Conservation (phyloP, 176 grass and related monocot species). For the Sorghum bicolor region DNA sequence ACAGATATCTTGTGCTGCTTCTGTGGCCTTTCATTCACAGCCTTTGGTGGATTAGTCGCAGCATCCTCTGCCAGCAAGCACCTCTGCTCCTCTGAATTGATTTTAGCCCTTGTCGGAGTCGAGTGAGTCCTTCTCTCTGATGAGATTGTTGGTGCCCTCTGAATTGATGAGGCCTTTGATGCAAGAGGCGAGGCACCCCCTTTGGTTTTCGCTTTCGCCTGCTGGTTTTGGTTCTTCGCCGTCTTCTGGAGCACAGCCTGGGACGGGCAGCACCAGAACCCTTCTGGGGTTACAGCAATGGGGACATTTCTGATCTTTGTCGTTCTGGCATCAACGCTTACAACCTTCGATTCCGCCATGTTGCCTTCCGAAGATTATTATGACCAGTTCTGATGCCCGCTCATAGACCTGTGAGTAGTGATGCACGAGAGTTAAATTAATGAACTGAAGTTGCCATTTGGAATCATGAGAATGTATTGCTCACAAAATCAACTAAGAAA, state of each 20-base stretch:
- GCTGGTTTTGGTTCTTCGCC: conserved; percentile 60
- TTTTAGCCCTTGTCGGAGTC: conserved; percentile 47
- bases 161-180: conserved; percentile 66
- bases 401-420: conserved; percentile 39
- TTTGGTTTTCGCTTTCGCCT: conserved; percentile 46
- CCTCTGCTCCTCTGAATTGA: conserved; percentile 42
- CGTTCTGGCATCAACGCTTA: conserved; percentile 36
- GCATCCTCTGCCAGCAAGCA: conserved; percentile 2
- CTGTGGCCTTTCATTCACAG: conserved; percentile 37
- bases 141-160: conserved; percentile 52
- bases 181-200: conserved; percentile 44
- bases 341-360: conserved; percentile 68
- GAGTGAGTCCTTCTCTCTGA: conserved; percentile 53
- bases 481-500: neutral
- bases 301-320: conserved; percentile 80
- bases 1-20: conserved; percentile 79
- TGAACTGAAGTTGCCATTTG: conserved; percentile 3
- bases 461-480: neutral
- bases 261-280: conserved; percentile 96
- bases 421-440: neutral
- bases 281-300: conserved; percentile 85
- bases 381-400: neutral
- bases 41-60: conserved; percentile 40
- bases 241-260: conserved; percentile 82
- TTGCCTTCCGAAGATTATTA: neutral